These are phyloP conservation scores for Cercospora canescens DNA, from an alignment of 2,329 filamentous ascomycete species.

Conservation along the genomic window DNA sequence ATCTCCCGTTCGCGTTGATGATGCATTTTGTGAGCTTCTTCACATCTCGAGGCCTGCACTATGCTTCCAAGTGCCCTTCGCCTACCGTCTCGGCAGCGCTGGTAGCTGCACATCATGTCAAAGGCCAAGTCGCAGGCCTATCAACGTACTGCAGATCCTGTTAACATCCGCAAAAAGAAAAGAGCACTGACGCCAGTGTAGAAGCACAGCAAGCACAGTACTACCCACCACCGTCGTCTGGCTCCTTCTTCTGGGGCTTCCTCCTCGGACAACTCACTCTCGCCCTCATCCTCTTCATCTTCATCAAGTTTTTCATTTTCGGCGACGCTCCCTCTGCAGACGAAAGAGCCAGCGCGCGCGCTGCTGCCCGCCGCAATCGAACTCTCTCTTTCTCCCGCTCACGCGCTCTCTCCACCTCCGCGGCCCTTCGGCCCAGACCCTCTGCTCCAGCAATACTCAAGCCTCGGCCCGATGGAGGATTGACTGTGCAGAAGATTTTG, in stretches of 20 bases:
- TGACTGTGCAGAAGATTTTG: constrained; percentile 91
- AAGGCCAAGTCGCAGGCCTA: constrained; percentile 37
- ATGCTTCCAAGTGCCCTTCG: not conserved
- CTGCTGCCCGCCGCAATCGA: constrained; percentile 70
- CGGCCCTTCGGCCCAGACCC: constrained; percentile 34
- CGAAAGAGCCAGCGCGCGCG: constrained; percentile 72
- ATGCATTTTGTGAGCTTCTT: constrained; percentile 6
- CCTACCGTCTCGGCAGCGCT: not conserved
- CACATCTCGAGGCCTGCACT: not conserved
- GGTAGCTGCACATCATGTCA: constrained; percentile 30
- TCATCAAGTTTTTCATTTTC: constrained; percentile 99
- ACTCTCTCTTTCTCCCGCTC: constrained; percentile 66
- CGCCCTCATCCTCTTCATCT: constrained; percentile 84
- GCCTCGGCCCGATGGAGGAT: constrained; percentile 37
- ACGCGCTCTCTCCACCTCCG: constrained; percentile 35
- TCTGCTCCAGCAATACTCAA: constrained; percentile 30
- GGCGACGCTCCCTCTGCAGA: constrained; percentile 87
- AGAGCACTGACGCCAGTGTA: constrained; percentile 6
- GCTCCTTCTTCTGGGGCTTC: constrained; percentile 88
- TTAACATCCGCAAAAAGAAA: not conserved
- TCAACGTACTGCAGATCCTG: constrained; percentile 24
- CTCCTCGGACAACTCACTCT: constrained; percentile 92
- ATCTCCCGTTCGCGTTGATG: not conserved
- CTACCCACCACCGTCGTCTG: constrained; percentile 25
- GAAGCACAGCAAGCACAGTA: constrained; percentile 23